Evolutionary conservation across 2,329 filamentous ascomycete genomes (phyloP), one percentile per base, ranked within the genome.

Genomic region (Clarireedia homoeocarpa): DNA sequence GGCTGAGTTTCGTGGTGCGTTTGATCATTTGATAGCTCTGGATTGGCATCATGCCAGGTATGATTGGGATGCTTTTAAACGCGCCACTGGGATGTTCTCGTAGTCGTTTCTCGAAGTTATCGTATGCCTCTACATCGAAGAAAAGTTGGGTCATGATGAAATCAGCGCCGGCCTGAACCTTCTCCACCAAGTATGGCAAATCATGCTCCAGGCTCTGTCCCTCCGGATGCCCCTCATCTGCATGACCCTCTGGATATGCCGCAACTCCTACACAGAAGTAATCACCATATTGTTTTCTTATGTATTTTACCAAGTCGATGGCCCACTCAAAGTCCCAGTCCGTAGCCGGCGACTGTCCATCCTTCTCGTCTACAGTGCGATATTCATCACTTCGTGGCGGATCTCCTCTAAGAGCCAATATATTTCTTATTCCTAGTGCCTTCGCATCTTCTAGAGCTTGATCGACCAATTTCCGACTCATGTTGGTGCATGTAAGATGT

Each of bases 61-160:
- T 88, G 63, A 99, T 95, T 6, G 89, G 87, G 24, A 96, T 88
- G 2, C 81, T 83, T 72, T 88, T 89, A 74, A 99, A 96, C 2
- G 81, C 80, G 3, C 90, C 90, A 66, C 89, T 95, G 48, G 89
- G 83, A 67, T 99, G 90, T 53, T 85, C 81, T 58, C 91, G 78
- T 62, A 99, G 71, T 51, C 78, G 81, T 61, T 75, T 79, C 73
- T 97, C 92, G 67, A 95, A 97, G 36, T 76, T 76, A 55, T 85
- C 80, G 69, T 95, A 99, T 17, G 89, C 89, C 3, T 88, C 78
- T 24, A 91, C 80, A 68, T 97, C 91, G 71, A 96, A 99, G 72
- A 96, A 97, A 7, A 99, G 79, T 71, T 99, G 94, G 0, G 94
- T 97, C 89, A 99, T 96, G 72, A 99, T 88, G 69, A 99, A 99